Evolutionary conservation across 2,329 filamentous ascomycete species (phyloP).

Genomic region (Phoma herbarum): DNA sequence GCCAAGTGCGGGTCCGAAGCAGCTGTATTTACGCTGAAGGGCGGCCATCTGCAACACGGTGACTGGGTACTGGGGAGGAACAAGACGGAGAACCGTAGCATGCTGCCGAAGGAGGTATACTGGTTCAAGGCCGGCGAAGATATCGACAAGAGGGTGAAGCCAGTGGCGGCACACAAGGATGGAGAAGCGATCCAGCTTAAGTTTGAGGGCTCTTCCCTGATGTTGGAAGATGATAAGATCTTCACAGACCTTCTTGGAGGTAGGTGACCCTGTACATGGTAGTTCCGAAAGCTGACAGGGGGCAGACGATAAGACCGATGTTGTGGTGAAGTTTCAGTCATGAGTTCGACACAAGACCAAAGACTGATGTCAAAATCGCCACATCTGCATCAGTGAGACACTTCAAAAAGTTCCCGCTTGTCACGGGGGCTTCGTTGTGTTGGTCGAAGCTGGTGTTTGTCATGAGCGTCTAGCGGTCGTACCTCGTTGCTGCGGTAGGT

Average conservation of each 20-base stretch:
- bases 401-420: neutral
- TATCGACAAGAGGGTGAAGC: constrained; percentile 19
- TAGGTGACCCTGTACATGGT: constrained; percentile 3
- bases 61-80: constrained; percentile 35
- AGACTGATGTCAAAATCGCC: neutral
- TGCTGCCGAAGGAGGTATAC: constrained; percentile 35
- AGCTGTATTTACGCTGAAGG: constrained; percentile 36
- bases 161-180: constrained; percentile 30
- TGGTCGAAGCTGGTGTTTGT: neutral
- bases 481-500: neutral
- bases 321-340: constrained; percentile 23
- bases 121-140: constrained; percentile 34
- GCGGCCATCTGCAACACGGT: constrained; percentile 30
- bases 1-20: constrained; percentile 31
- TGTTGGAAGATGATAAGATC: constrained; percentile 26
- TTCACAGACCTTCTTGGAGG: constrained; percentile 32
- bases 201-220: constrained; percentile 29
- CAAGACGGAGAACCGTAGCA: constrained; percentile 32
- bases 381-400: neutral
- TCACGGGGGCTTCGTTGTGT: neutral
- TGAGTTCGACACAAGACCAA: neutral
- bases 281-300: constrained; percentile 6
- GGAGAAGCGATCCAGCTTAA: constrained; percentile 28
- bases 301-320: constrained; percentile 13
- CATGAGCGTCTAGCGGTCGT: neutral